Evolutionary conservation across 768 basidiomycete species (phyloP), one percentile per base, ranked within the genome.

Genomic region (Boletus patriciae): DNA sequence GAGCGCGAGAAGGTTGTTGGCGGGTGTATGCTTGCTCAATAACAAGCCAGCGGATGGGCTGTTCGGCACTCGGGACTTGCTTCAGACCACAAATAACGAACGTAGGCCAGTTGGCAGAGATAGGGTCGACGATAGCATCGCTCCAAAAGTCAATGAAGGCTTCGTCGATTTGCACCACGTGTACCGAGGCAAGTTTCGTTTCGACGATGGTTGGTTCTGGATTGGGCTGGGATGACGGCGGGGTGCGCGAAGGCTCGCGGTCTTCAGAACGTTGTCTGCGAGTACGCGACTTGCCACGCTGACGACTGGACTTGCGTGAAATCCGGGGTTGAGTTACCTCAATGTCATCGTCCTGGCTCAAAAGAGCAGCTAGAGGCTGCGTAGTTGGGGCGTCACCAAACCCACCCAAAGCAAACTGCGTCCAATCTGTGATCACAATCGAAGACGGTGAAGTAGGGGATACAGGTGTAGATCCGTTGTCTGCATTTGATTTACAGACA

Each of bases 131-230:
- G 33, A 91, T 66, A 2, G 88, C 80, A 64, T 92, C 90, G 49
- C 78, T 80, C 88, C 89, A 92, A 66, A 90, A 90, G 69, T 92
- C 90, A 52, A 91, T 73, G 68, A 92, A 92, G 1, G 89, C 88
- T 63, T 92, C 90, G 63, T 92, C 90, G 12, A 92, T 65, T 57
- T 83, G 79, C n/a, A 85, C 72, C 36, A 82, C 60, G 10, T 64
- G 63, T 9, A 71, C 63, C 2, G 70, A 70, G 15, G 77, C 72
- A 12, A 86, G 69, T 10, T 72, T 69, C 0, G 78, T 77, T 21
- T 78, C 74, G 58, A 71, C 4, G 21, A 70, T 49, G 41, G 55
- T 46, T 4, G 54, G 6, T 33, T 58, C 65, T 6, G 23, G 43
- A 31, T 63, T 54, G 6, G 47, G 52, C 9, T 65, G 70, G 6